These are phyloP conservation scores for Stentor roeselii DNA, from an alignment of 73 alveolate species.

Conservation along the genomic window DNA sequence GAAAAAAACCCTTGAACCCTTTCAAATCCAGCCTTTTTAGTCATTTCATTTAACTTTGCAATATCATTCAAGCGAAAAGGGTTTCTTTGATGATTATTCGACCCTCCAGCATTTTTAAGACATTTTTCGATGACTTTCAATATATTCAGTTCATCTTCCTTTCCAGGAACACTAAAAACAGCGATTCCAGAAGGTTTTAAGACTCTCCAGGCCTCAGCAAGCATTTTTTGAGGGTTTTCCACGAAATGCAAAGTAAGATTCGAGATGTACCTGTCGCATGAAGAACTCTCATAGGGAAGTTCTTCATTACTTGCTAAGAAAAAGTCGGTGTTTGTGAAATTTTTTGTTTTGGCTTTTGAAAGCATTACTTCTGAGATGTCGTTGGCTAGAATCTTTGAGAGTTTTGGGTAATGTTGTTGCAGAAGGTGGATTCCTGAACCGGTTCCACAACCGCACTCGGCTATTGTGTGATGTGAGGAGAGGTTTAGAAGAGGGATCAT, in stretches of 20 bases:
- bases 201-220: background rate
- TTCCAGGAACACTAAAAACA: too few relatives aligned
- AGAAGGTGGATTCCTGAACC: too few relatives aligned
- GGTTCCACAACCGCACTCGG: too few relatives aligned
- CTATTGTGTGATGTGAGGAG: too few relatives aligned
- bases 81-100: background rate
- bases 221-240: background rate
- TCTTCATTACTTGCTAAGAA: background rate
- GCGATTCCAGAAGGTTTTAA: background rate
- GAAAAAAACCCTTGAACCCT: background rate
- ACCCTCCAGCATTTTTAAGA: conserved; percentile 12
- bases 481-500: too few relatives aligned
- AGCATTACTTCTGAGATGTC: too few relatives aligned
- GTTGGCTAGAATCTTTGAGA: too few relatives aligned
- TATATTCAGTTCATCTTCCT: too few relatives aligned
- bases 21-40: conserved; percentile 33
- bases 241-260: background rate
- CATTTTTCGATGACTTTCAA: too few relatives aligned
- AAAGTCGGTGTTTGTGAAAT: too few relatives aligned
- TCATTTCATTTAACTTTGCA: conserved; percentile 18
- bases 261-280: background rate
- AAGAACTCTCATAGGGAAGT: background rate
- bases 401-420: too few relatives aligned
- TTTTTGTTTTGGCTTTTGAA: too few relatives aligned
- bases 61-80: conserved; percentile 29